These are phyloP conservation scores for Pseudisothecium myosuroides DNA, from an alignment of 225 moss, liverwort and hornwort genomes.

Conservation along the genomic window DNA sequence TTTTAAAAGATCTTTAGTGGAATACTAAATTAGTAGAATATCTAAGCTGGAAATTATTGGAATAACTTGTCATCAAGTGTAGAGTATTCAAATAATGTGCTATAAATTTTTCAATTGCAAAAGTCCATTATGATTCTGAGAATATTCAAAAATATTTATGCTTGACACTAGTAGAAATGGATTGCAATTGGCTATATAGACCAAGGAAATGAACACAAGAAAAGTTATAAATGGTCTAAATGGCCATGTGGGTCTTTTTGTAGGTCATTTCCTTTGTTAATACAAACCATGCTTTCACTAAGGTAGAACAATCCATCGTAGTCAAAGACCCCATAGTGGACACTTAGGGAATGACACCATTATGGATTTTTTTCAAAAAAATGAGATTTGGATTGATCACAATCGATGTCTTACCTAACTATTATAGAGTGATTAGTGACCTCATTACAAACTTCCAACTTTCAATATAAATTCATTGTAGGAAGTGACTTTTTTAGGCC, in stretches of 20 bases:
- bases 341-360: too few relatives aligned
- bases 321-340: too few relatives aligned
- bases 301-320: too few relatives aligned
- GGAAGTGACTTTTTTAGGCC: too few relatives aligned
- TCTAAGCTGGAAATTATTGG: rapidly evolving
- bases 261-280: not conserved
- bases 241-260: not conserved
- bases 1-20: not conserved
- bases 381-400: too few relatives aligned
- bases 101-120: not conserved
- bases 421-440: too few relatives aligned
- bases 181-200: not conserved
- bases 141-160: not conserved
- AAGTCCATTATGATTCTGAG: not conserved
- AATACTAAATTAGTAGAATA: not conserved
- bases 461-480: too few relatives aligned
- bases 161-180: not conserved
- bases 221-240: not conserved
- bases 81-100: not conserved
- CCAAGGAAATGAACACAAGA: not conserved
- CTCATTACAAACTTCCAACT: too few relatives aligned
- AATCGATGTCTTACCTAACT: too few relatives aligned
- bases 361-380: too few relatives aligned
- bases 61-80: not conserved
- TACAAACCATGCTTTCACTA: not conserved